Conservation (phyloP, 805 yeast genomes). For the Torulaspora quercuum region DNA sequence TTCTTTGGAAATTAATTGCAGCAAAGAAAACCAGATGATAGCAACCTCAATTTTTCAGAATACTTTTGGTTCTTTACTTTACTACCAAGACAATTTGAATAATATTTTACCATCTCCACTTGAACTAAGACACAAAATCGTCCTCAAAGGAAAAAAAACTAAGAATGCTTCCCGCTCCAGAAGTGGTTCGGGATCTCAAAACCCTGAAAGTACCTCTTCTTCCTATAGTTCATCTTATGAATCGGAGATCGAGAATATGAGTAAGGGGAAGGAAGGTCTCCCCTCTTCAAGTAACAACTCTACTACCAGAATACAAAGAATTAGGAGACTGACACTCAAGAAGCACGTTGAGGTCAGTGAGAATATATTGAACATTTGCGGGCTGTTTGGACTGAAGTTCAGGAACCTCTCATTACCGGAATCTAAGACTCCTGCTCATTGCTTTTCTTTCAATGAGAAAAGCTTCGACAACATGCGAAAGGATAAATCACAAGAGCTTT, state of each 20-base stretch:
- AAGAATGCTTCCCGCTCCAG: conserved; percentile 8
- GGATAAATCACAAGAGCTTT: conserved; percentile 51
- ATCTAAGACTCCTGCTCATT: conserved; percentile 74
- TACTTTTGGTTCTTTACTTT: conserved; percentile 56
- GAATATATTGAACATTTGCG: conserved; percentile 28
- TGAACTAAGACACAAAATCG: conserved; percentile 62
- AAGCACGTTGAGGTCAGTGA: conserved; percentile 24
- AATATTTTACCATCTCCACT: conserved; percentile 64
- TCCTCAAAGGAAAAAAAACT: conserved; percentile 74
- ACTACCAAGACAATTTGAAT: conserved; percentile 28
- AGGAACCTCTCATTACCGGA: conserved; percentile 82
- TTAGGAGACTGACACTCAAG: conserved; percentile 36
- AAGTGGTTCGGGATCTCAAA: conserved; percentile 12
- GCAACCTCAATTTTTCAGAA: conserved; percentile 53
- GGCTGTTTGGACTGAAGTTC: conserved; percentile 67
- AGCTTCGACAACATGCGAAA: conserved; percentile 58
- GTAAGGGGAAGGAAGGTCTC: conserved; percentile 10
- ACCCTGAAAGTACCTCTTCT: conserved; percentile 26
- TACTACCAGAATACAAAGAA: conserved; percentile 17
- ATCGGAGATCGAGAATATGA: conserved; percentile 28
- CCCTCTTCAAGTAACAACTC: conserved; percentile 8
- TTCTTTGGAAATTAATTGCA: conserved; percentile 84
- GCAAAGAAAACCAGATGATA: conserved; percentile 58
- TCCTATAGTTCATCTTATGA: conserved; percentile 37
- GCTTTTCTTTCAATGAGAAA: conserved; percentile 84